Conservation (phyloP, 2,329 filamentous ascomycete genomes). For the Phialemoniopsis sp. region DNA sequence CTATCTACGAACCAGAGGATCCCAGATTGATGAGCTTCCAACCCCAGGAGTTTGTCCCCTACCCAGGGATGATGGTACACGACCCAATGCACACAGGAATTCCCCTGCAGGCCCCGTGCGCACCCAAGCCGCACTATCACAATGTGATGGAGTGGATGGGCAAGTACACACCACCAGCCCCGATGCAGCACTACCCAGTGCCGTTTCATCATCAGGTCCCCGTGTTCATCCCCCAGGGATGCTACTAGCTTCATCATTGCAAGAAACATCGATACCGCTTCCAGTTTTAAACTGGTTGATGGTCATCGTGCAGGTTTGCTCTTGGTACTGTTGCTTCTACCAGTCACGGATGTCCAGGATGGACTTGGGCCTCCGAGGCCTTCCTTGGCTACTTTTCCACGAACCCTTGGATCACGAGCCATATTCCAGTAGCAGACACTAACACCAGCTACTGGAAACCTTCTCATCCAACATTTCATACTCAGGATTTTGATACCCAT, state of each 20-base stretch:
- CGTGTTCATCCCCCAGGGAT: slow-evolving; percentile 47
- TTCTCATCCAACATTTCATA: too few species aligned
- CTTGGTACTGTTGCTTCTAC: too few species aligned
- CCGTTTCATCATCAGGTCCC: slow-evolving; percentile 50
- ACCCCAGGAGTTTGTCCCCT: slow-evolving; percentile 43
- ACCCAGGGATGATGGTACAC: slow-evolving; percentile 16
- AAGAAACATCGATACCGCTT: background rate
- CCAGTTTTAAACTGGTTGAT: background rate
- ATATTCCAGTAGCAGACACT: too few species aligned
- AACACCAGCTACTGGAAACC: too few species aligned
- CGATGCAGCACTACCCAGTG: slow-evolving; percentile 42
- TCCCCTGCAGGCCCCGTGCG: slow-evolving; percentile 23
- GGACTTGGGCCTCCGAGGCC: too few species aligned
- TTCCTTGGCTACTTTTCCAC: too few species aligned
- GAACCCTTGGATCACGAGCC: too few species aligned
- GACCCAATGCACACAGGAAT: slow-evolving; percentile 20
- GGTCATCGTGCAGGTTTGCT: too few species aligned
- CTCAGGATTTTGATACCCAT: too few species aligned
- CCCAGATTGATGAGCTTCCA: slow-evolving; percentile 31
- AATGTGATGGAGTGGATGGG: slow-evolving; percentile 10
- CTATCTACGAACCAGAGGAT: slow-evolving; percentile 43
- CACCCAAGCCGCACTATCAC: slow-evolving; percentile 36
- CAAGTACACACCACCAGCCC: slow-evolving; percentile 39
- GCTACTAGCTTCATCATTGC: slow-evolving; percentile 30
- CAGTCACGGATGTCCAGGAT: too few species aligned